Evolutionary conservation across 192 early-diverging fungal species (phyloP).

Genomic region (Rhizoclosmatium globosum): DNA sequence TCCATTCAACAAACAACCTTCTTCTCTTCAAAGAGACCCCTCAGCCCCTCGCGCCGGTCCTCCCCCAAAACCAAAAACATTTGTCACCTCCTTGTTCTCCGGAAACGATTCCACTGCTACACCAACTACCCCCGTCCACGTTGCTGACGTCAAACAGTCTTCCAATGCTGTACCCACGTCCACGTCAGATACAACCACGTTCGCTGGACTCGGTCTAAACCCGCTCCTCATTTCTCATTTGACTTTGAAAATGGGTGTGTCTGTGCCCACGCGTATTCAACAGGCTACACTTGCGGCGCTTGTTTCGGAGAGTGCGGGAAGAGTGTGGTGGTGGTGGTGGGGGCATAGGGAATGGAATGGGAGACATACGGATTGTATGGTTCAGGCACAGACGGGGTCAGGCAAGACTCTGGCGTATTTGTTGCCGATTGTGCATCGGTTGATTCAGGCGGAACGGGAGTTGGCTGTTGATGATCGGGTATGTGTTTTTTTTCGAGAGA

Average conservation of each 20-base stretch:
- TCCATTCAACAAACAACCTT: not conserved
- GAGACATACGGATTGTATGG: conserved; percentile 74
- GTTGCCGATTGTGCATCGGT: conserved; percentile 88
- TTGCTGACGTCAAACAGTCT: conserved; percentile 16
- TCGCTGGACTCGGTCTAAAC: conserved; percentile 82
- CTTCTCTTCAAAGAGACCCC: no score
- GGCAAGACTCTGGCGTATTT: conserved; percentile 97
- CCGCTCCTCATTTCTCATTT: conserved; percentile 74
- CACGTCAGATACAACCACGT: conserved; percentile 52
- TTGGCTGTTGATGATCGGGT: conserved; percentile 13
- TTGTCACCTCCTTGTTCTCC: conserved; percentile 83
- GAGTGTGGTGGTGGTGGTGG: no score
- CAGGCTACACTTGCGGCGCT: conserved; percentile 76
- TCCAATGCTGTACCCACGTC: conserved; percentile 24
- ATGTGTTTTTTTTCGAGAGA: not conserved
- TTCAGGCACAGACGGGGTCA: conserved; percentile 96
- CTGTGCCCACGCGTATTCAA: conserved; percentile 90
- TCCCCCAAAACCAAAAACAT: not conserved
- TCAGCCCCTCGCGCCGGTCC: not conserved
- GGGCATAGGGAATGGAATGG: no score
- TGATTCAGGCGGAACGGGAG: conserved; percentile 73
- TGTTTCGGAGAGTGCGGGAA: conserved; percentile 47
- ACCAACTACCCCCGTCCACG: not conserved
- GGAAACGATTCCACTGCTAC: conserved; percentile 52
- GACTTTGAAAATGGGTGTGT: conserved; percentile 75